phyloP scores from a whole-genome alignment of 768 basidiomycete genomes.

The Tylopilus subfusipes region DNA sequence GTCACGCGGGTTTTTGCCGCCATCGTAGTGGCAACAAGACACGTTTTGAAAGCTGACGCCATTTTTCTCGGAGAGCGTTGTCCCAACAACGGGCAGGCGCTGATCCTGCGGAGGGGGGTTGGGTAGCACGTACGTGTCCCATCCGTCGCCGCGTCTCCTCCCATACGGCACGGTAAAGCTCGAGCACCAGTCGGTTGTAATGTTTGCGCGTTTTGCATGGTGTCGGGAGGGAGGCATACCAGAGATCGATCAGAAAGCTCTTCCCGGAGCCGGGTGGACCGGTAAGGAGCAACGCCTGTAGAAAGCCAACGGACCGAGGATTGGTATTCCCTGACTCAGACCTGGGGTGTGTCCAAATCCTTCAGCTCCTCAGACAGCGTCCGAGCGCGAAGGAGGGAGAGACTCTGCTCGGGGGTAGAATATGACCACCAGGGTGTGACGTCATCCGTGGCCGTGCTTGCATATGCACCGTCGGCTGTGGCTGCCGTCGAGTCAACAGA shows the following conservation, averaged over 20 bases:
- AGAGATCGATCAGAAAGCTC: neutral
- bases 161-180: neutral
- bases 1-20: constrained; percentile 21
- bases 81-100: neutral
- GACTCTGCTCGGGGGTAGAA: neutral
- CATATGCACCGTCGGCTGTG: neutral
- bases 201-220: neutral
- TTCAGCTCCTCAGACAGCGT: neutral
- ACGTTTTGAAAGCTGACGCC: neutral
- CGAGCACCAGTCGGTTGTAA: neutral
- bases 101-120: neutral
- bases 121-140: neutral
- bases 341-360: neutral
- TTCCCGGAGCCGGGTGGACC: neutral
- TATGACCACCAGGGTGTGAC: neutral
- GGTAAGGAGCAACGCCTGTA: neutral
- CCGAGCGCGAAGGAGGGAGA: neutral
- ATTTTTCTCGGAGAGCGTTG: constrained; percentile 23
- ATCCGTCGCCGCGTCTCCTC: neutral
- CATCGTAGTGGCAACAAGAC: constrained; percentile 24
- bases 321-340: neutral
- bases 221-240: neutral
- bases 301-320: neutral
- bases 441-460: neutral
- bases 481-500: neutral